Evolutionary conservation across 2,329 filamentous ascomycete genomes (phyloP), one percentile per base, ranked within the genome.

Genomic region (Monilinia vaccinii-corymbosi): DNA sequence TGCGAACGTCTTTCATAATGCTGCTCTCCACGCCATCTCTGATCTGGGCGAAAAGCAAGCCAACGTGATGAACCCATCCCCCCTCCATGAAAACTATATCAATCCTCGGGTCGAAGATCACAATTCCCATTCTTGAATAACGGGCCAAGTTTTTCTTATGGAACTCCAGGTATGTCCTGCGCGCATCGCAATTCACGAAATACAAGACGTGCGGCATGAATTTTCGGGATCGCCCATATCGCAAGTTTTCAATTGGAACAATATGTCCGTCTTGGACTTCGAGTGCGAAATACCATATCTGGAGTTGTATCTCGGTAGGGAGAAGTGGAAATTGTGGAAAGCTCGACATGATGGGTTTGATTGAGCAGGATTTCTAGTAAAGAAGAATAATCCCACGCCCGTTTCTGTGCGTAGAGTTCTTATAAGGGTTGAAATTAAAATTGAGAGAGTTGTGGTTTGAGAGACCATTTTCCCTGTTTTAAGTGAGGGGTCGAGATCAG

Each of bases 131-230:
- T 25, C 53, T 47, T 14, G 53, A 23, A 34, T 47, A 36, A 44
- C 21, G 31, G 18, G 53, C 53, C 44, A 36, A 16, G 21, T 34
- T 56, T 8, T 25, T 47, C 28, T 56, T 45, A 18, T 56, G 44
- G 34, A n/a, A 56, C 13, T 34, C 31, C 6, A 56, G 40, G 47
- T 56, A 56, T n/a, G 16, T 56, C 28, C 44, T 56, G 4, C 44
- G 40, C 4, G 53, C 34, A 56, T 47, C 42, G 32, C 44, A 36
- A 36, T 56, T 56, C 31, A 56, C 53, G 18, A 47, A 56, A 46
- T 47, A 56, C 16, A 47, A 36, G 21, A 8, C 42, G 47, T 56
- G 42, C 21, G 42, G 53, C n/a, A 28, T 28, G 44, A 47, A 56
- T 47, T 25, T 56, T 25, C 42, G 23, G 23, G 23, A 42, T 47